A percentile compares a stretch with the other conserved stretches of the same genome.
Conservation (phyloP, 352 stramenopile genomes). For the Pythium sukuiense region DNA sequence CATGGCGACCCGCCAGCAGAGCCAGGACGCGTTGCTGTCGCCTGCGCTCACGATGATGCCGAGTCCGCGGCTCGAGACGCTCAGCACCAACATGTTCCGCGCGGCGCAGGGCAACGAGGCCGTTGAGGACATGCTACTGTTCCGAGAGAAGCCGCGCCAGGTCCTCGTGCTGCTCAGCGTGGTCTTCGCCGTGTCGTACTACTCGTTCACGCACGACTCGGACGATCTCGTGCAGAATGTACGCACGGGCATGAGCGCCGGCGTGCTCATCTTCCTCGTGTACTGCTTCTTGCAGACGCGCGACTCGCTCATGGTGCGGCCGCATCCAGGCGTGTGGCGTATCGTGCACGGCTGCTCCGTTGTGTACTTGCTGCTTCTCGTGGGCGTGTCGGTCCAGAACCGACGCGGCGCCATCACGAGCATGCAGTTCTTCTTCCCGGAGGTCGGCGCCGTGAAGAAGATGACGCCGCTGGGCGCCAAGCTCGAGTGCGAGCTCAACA, state of each 20-base stretch:
- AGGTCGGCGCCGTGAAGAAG: slow-evolving; percentile 54
- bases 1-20: slow-evolving; percentile 30
- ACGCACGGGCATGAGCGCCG: slow-evolving; percentile 58
- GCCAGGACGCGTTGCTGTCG: slow-evolving; percentile 1
- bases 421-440: slow-evolving; percentile 77
- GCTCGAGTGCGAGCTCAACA: slow-evolving; percentile 71
- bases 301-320: slow-evolving; percentile 75
- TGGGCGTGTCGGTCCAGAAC: slow-evolving; percentile 70
- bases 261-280: slow-evolving; percentile 76
- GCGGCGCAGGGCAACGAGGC: slow-evolving; percentile 47
- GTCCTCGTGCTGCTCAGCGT: slow-evolving; percentile 66
- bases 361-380: slow-evolving; percentile 75
- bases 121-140: slow-evolving; percentile 68
- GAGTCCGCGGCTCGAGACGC: slow-evolving; percentile 22
- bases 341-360: slow-evolving; percentile 80
- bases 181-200: slow-evolving; percentile 67
- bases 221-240: slow-evolving; percentile 67
- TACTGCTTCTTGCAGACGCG: slow-evolving; percentile 86
- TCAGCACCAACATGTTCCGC: slow-evolving; percentile 57
- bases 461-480: slow-evolving; percentile 24
- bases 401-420: slow-evolving; percentile 51
- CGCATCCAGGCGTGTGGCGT: slow-evolving; percentile 76
- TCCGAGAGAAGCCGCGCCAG: slow-evolving; percentile 78
- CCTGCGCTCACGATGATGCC: slow-evolving; percentile 5
- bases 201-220: slow-evolving; percentile 82